phyloP scores from a whole-genome alignment of 2,329 filamentous ascomycete species.

The Hymenoscyphus infarciens region DNA sequence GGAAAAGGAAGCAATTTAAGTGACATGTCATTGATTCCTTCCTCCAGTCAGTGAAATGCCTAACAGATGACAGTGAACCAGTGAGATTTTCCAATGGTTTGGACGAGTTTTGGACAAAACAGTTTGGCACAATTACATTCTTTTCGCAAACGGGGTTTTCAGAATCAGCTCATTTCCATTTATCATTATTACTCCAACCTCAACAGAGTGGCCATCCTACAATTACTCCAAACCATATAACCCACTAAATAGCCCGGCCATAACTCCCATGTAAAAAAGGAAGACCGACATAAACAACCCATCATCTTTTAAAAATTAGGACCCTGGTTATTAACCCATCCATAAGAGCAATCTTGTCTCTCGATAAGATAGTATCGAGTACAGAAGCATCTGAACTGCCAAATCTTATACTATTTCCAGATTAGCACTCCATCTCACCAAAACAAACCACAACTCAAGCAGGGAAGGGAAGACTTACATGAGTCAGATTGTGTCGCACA shows the following conservation, averaged over 20 bases:
- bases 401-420: neutral
- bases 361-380: neutral
- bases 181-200: no score
- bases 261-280: neutral
- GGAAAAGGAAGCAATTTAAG: neutral
- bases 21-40: neutral
- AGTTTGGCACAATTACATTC: no score
- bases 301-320: neutral
- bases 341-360: neutral
- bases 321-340: neutral
- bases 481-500: neutral
- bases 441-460: no score
- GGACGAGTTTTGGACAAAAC: no score
- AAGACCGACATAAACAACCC: neutral
- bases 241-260: neutral
- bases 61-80: no score
- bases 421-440: neutral
- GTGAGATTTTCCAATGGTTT: no score
- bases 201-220: no score
- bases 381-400: conserved; percentile 1
- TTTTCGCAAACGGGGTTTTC: no score
- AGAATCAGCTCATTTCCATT: no score
- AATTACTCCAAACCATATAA: no score
- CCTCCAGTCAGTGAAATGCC: no score
- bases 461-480: neutral